Conservation (phyloP, 345 rosid species). For the Melastoma malabathricum region DNA sequence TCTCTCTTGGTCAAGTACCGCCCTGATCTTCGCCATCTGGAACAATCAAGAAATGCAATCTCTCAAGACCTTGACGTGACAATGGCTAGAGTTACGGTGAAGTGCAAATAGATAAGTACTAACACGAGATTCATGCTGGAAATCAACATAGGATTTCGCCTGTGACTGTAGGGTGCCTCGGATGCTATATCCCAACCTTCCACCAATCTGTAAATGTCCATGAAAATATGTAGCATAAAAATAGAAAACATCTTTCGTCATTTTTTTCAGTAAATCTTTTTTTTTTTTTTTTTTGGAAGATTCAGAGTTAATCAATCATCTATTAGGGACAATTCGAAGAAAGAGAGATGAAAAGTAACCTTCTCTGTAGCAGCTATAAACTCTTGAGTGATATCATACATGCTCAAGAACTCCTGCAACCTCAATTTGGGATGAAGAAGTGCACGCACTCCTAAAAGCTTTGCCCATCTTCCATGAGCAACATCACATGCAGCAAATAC, state of each 20-base stretch:
- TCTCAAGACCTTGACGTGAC: constrained; percentile 4
- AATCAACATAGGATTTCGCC: constrained; percentile 91
- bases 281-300: too few relatives aligned
- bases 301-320: too few relatives aligned
- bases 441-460: constrained; percentile 89
- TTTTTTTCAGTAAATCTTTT: too few relatives aligned
- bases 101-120: constrained; percentile 15
- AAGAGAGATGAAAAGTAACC: constrained; percentile 29
- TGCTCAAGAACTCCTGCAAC: constrained; percentile 87
- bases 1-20: constrained; percentile 98
- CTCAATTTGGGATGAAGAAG: constrained; percentile 84
- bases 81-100: not conserved
- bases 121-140: constrained; percentile 96
- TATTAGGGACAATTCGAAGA: not conserved
- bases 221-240: too few relatives aligned
- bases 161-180: constrained; percentile 94
- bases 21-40: constrained; percentile 87
- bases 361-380: constrained; percentile 83
- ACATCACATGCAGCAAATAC: constrained; percentile 97
- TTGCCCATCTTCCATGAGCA: constrained; percentile 99
- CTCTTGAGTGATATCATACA: constrained; percentile 81
- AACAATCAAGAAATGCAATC: constrained; percentile 9
- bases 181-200: constrained; percentile 96
- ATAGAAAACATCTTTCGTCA: too few relatives aligned
- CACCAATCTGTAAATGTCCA: constrained; percentile 60